A percentile compares a stretch with the other conserved stretches of the same genome.
Conservation (phyloP, 441 rosid genomes). For the Jatropha podagrica region DNA sequence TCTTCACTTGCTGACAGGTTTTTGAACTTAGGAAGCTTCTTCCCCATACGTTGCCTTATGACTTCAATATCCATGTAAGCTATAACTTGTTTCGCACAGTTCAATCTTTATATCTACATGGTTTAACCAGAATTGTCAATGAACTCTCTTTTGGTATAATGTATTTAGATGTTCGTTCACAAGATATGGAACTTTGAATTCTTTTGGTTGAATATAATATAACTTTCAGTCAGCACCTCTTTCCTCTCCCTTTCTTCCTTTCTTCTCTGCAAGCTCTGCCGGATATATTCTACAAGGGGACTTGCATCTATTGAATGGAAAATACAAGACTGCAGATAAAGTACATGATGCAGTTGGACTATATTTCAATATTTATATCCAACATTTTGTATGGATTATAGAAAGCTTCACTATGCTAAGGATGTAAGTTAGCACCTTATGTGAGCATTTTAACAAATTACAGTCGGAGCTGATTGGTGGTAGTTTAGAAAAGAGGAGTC, state of each 20-base stretch:
- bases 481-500: not conserved
- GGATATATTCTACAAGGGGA: not conserved
- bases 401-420: not conserved
- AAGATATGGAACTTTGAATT: not conserved
- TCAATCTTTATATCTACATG: constrained; percentile 8
- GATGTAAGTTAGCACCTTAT: not conserved
- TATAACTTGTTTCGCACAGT: constrained; percentile 1
- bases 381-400: not conserved
- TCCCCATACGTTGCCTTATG: constrained; percentile 60
- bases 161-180: not conserved
- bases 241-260: not conserved
- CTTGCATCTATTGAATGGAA: not conserved
- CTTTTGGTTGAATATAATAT: constrained; percentile 1
- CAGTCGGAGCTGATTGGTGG: not conserved
- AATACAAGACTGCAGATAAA: constrained; percentile 4
- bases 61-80: constrained; percentile 93
- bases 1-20: constrained; percentile 46
- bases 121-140: not conserved
- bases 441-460: not conserved
- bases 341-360: not conserved
- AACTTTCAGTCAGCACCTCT: not conserved
- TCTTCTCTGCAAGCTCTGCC: not conserved
- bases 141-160: not conserved
- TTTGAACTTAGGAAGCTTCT: constrained; percentile 92
- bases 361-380: not conserved